Conservation (phyloP, 2,329 filamentous ascomycete genomes). For the Fusarium subtropicale region DNA sequence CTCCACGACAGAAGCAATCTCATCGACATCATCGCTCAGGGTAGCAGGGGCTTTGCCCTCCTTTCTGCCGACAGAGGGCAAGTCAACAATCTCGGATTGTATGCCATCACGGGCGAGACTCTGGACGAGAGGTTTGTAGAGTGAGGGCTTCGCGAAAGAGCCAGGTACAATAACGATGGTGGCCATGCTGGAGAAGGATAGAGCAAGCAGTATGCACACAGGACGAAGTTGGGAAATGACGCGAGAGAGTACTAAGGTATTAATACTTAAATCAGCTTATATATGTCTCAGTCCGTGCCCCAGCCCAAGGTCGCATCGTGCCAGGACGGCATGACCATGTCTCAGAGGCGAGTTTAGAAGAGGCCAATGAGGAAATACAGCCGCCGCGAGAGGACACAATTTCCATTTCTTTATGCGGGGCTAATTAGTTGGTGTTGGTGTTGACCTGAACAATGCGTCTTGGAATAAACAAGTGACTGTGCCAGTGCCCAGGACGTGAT, state of each 20-base stretch:
- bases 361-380: background rate
- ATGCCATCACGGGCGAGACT: background rate
- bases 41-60: background rate
- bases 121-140: background rate
- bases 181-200: background rate
- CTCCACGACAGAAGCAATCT: background rate
- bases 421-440: background rate
- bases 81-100: background rate
- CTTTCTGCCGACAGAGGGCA: conserved; percentile 16
- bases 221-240: background rate
- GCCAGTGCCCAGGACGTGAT: too few relatives aligned
- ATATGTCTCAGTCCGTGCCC: conserved; percentile 10
- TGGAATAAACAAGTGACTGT: background rate
- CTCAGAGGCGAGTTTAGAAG: background rate
- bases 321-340: background rate
- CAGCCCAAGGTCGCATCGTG: background rate
- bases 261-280: background rate
- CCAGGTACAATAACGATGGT: conserved; percentile 15
- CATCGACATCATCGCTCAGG: conserved; percentile 8
- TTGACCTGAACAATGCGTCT: background rate
- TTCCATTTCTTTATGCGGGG: background rate
- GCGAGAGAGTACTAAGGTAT: background rate
- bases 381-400: background rate
- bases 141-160: conserved; percentile 6
- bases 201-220: background rate